Base-by-base conservation (phyloP, 768 basidiomycete genomes). In the Mycena alexandri region DNA sequence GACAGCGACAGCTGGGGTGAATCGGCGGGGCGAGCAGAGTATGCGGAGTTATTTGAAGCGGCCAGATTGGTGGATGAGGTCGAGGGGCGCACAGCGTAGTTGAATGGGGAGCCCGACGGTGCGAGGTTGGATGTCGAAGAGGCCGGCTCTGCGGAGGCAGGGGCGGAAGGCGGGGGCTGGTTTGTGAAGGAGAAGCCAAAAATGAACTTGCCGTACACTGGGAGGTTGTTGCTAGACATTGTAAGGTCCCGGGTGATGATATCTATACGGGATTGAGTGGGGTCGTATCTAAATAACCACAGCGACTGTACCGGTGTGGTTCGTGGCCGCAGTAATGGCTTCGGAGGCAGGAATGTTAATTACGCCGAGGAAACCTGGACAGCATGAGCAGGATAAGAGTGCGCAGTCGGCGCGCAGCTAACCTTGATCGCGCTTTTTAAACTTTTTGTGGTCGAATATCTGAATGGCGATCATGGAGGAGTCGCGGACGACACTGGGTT, bases 401-500 rank as follows among this genome's bases (percentile, higher is more conserved):
- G 46, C 44, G 48, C 57, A 42, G 80, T 78, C 14, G 80, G 69
- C 54, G 77, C 79, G 63, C 47, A 48, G 71, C 74, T 69, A 41
- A 81, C 85, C 94, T 82, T 96, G 95, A 76, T 96, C 95, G 72
- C 90, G 88, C 77, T 89, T 90, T 81, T 87, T 94, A 81, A 93
- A 95, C 78, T 93, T 94, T 75, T 89, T 87, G 79, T 94, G 90
- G 83, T 97, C 95, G 75, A 96, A 95, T 65, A 97, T 88, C 80
- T 96, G 94, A 51, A 96, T 92, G 25, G 86, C 85, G 74, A 96
- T 85, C 72, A 88, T 84, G 41, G 94, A 95, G 33, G 89, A 89
- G 67, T 87, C 89, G 50, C 87, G 90, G 70, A 95, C 87, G 68
- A 93, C 93, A 70, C 24, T 71, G 65, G 66, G 58, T n/a, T n/a